Conservation (phyloP, 2,329 filamentous ascomycete species). For the Calonectria multiphialidica region DNA sequence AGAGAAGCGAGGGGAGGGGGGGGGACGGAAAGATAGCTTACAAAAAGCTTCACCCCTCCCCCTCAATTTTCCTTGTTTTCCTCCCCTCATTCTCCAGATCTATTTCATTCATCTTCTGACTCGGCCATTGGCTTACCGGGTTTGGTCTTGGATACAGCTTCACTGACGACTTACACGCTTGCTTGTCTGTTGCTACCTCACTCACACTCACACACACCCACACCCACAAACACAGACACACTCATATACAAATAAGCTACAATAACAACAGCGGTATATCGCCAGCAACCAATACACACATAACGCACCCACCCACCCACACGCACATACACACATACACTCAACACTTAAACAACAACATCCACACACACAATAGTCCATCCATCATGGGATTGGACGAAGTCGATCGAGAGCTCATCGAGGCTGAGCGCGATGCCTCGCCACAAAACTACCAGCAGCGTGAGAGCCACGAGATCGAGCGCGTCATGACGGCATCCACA, state of each 20-base stretch:
- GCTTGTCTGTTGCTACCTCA: not conserved
- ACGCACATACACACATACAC: not conserved
- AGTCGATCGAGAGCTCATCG: conserved; percentile 65
- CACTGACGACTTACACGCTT: not conserved
- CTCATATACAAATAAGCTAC: not conserved
- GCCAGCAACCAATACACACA: no score
- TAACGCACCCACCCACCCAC: not conserved
- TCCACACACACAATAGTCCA: not conserved
- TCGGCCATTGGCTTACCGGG: not conserved
- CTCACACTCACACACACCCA: not conserved
- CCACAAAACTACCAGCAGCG: conserved; percentile 54
- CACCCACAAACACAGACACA: not conserved
- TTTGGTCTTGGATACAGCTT: conserved; percentile 1
- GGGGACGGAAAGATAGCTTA: conserved; percentile 14
- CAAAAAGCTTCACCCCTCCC: conserved; percentile 17
- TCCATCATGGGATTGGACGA: conserved; percentile 59
- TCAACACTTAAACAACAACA: not conserved
- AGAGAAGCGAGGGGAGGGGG: not conserved
- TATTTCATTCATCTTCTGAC: not conserved
- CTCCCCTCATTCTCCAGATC: conserved; percentile 1
- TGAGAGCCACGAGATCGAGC: conserved; percentile 68
- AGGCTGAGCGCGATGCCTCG: conserved; percentile 67
- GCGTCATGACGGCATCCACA: conserved; percentile 65
- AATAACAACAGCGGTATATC: no score
- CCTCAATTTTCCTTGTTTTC: not conserved